A percentile compares a stretch with the other conserved stretches of the same genome.
Evolutionary conservation across 2,329 filamentous ascomycete genomes (phyloP).

Genomic region (Lomentospora prolificans): DNA sequence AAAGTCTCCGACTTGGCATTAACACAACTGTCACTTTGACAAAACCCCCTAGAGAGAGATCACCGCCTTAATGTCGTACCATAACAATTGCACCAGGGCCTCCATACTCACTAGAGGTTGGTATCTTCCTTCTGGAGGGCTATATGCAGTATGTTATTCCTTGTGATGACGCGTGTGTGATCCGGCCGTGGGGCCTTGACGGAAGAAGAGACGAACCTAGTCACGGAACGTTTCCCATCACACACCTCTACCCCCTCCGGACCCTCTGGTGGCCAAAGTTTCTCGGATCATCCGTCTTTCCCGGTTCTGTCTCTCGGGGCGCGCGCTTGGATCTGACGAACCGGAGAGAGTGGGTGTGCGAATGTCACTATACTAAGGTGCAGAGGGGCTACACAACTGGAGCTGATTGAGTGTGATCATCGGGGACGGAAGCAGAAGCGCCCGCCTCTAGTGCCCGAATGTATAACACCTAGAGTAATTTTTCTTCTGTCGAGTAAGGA

Average conservation of each 20-base stretch:
- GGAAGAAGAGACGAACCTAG: background rate
- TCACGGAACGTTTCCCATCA: background rate
- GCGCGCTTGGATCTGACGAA: background rate
- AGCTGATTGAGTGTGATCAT: background rate
- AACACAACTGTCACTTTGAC: too few relatives aligned
- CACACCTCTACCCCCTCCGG: background rate
- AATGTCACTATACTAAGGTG: background rate
- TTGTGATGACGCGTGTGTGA: too few relatives aligned
- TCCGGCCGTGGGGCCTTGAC: too few relatives aligned
- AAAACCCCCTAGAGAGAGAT: background rate
- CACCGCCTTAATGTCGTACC: background rate
- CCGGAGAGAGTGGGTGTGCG: background rate
- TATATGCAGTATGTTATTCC: background rate
- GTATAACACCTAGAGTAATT: too few relatives aligned
- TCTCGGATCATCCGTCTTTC: background rate
- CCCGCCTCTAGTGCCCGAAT: background rate
- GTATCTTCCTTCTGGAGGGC: too few relatives aligned
- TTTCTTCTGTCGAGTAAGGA: too few relatives aligned
- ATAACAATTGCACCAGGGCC: background rate
- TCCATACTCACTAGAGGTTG: too few relatives aligned
- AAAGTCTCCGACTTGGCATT: background rate
- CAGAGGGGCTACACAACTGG: background rate
- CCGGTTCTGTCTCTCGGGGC: background rate
- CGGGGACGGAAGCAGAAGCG: background rate
- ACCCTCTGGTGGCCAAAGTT: background rate